Base-by-base conservation (phyloP, 345 rosid species). In the Geranium brycei region DNA sequence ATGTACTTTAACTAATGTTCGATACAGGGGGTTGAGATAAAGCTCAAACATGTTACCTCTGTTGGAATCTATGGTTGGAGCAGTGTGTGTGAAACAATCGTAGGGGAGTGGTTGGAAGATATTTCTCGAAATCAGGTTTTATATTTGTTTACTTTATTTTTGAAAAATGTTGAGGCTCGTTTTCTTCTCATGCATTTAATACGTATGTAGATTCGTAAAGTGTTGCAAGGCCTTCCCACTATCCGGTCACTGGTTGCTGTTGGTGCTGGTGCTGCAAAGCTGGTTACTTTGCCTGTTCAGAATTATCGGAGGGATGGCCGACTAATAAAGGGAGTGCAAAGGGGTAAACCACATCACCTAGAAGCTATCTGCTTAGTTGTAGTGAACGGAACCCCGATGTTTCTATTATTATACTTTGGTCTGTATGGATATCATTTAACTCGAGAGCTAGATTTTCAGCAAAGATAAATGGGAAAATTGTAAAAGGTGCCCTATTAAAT, bases 81-180 rank as follows among this genome's bases (percentile, higher is more conserved):
- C 17, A 79, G 76, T 65, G 87, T 87, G 51, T 85, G 90, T 72
- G 98, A 91, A 75, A 87, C 89, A 74, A 76, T 89, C 65, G 41
- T 84, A 16, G 96, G 91, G 69, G 91, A 89, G 69, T 91, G 98
- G 98, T 73, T 91, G 83, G 95, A 85, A 79, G 98, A 91, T 80
- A 72, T 91, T 66, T 91, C 95, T 58, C 96, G 84, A 72, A 89
- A 89, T 85, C 98, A 91, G 96, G 98, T 91, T 68, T 41, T 62
- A 13, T 17, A 58, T 38, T 12, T 40, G 41, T 65, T 62, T 17
- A 18, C 32, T 62, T 4, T 60, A 10, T 51, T 18, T 60, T 60
- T 63, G 67, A 60, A 58, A 60, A 73, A 51, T 68, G 63, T 60
- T 51, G 15, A 57, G 57, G 55, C 31, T 72, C 68, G 13, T 2